Percentiles rank a stretch among this genome's conserved stretches.
phyloP scores from a whole-genome alignment of 1,139 yeast genomes.

The Tardiomyces depauwii region DNA sequence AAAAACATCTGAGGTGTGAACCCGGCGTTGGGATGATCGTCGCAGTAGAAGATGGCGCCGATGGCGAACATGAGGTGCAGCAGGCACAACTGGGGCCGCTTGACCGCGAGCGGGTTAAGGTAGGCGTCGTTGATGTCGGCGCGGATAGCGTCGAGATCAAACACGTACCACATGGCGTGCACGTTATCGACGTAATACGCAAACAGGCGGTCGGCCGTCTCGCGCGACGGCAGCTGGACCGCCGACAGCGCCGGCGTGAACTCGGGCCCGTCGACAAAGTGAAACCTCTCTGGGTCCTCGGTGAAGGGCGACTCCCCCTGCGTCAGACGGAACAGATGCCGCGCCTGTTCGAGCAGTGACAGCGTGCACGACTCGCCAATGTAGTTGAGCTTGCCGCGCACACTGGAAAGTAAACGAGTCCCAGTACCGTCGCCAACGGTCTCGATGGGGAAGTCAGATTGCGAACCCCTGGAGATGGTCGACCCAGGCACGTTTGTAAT shows the following conservation, averaged over 20 bases:
- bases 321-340: conserved; percentile 18
- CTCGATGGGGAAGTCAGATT: conserved; percentile 10
- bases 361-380: conserved; percentile 26
- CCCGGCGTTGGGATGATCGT: conserved; percentile 4
- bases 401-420: conserved; percentile 22
- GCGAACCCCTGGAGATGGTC: neutral
- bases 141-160: conserved; percentile 27
- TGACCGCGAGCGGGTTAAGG: conserved; percentile 17
- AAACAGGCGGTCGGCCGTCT: conserved; percentile 21
- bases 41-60: conserved; percentile 27
- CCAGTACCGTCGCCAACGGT: conserved; percentile 19
- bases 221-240: conserved; percentile 21
- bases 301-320: conserved; percentile 23
- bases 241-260: conserved; percentile 12
- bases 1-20: conserved; percentile 18
- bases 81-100: conserved; percentile 19
- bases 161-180: conserved; percentile 27
- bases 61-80: conserved; percentile 30
- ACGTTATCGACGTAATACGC: conserved; percentile 24
- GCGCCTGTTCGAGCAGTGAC: conserved; percentile 22
- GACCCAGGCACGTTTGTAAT: neutral
- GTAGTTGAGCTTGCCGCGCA: conserved; percentile 21
- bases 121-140: conserved; percentile 21
- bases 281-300: conserved; percentile 25
- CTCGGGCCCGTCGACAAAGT: conserved; percentile 24